Conservation (phyloP, 805 yeast species). For the Yarrowia deformans region DNA sequence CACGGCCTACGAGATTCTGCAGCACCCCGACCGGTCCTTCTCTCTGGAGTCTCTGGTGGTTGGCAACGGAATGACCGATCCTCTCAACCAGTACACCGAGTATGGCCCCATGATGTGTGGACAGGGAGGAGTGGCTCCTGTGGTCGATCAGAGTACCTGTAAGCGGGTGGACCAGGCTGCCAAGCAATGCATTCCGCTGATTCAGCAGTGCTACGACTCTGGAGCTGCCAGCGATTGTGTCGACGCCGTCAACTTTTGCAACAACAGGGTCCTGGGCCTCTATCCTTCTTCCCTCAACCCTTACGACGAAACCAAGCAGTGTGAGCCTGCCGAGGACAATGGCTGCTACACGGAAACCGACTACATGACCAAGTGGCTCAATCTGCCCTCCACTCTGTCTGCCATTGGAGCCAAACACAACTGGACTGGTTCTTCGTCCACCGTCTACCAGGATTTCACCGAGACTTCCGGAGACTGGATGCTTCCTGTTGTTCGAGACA, state of each 20-base stretch:
- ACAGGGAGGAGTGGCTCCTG: slow-evolving; percentile 67
- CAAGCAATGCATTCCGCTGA: slow-evolving; percentile 55
- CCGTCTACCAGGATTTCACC: slow-evolving; percentile 80
- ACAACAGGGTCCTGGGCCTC: slow-evolving; percentile 12
- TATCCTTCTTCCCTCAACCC: slow-evolving; percentile 29
- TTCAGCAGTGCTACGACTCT: slow-evolving; percentile 74
- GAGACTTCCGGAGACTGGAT: slow-evolving; percentile 89
- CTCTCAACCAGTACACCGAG: slow-evolving; percentile 74
- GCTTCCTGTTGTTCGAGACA: slow-evolving; percentile 81
- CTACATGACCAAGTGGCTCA: slow-evolving; percentile 77
- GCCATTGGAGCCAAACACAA: slow-evolving; percentile 92
- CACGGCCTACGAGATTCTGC: slow-evolving; percentile 75
- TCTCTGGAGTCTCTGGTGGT: slow-evolving; percentile 80
- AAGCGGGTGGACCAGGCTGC: slow-evolving; percentile 46
- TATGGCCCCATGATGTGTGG: slow-evolving; percentile 95
- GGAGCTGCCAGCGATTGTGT: slow-evolving; percentile 80
- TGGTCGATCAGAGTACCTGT: slow-evolving; percentile 80
- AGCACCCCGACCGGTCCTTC: slow-evolving; percentile 61
- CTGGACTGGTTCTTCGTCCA: slow-evolving; percentile 53
- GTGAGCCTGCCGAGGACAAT: slow-evolving; percentile 22
- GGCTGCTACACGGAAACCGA: slow-evolving; percentile 75
- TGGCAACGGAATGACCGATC: slow-evolving; percentile 87
- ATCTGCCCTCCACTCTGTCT: slow-evolving; percentile 70
- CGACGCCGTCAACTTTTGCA: slow-evolving; percentile 83
- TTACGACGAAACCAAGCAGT: slow-evolving; percentile 33